phyloP scores from a whole-genome alignment of 2,329 filamentous ascomycete genomes.

The Alternaria dauci region DNA sequence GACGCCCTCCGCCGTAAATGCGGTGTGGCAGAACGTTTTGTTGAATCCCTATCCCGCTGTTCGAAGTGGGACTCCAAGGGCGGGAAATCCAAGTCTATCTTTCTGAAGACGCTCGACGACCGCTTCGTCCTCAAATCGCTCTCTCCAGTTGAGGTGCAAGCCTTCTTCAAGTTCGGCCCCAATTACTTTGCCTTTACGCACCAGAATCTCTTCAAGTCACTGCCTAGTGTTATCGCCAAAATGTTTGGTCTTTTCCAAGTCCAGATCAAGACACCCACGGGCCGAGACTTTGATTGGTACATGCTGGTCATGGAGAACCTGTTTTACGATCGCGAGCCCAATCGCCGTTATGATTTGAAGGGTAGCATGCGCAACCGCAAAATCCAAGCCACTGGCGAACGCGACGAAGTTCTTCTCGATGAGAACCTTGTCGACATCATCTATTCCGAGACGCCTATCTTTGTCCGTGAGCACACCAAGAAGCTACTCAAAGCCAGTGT shows the following conservation, averaged over 20 bases:
- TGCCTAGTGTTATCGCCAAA: slow-evolving; percentile 97
- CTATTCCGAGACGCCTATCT: slow-evolving; percentile 88
- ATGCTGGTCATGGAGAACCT: slow-evolving; percentile 96
- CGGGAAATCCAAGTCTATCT: slow-evolving; percentile 96
- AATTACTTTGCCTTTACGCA: slow-evolving; percentile 98
- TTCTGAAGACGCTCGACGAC: slow-evolving; percentile 95
- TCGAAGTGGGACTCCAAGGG: slow-evolving; percentile 98
- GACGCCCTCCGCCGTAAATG: slow-evolving; percentile 93
- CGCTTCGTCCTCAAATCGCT: slow-evolving; percentile 92
- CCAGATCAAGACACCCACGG: slow-evolving; percentile 95
- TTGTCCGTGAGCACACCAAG: slow-evolving; percentile 94
- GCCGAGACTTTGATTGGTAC: slow-evolving; percentile 93
- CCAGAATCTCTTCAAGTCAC: slow-evolving; percentile 88
- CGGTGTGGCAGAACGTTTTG: slow-evolving; percentile 89
- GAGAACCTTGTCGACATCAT: slow-evolving; percentile 99
- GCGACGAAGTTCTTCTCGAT: slow-evolving; percentile 94
- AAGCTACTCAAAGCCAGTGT: slow-evolving; percentile 90
- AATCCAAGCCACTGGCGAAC: slow-evolving; percentile 92
- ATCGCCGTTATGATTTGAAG: slow-evolving; percentile 86
- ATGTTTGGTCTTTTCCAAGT: slow-evolving; percentile 99
- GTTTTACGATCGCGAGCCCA: slow-evolving; percentile 92
- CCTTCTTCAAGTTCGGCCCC: slow-evolving; percentile 93
- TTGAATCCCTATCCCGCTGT: slow-evolving; percentile 93
- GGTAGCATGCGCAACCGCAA: slow-evolving; percentile 99
- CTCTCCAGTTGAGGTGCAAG: slow-evolving; percentile 88